These are phyloP conservation scores for Scleroderma citrinum DNA, from an alignment of 768 basidiomycete genomes.

Conservation along the genomic window DNA sequence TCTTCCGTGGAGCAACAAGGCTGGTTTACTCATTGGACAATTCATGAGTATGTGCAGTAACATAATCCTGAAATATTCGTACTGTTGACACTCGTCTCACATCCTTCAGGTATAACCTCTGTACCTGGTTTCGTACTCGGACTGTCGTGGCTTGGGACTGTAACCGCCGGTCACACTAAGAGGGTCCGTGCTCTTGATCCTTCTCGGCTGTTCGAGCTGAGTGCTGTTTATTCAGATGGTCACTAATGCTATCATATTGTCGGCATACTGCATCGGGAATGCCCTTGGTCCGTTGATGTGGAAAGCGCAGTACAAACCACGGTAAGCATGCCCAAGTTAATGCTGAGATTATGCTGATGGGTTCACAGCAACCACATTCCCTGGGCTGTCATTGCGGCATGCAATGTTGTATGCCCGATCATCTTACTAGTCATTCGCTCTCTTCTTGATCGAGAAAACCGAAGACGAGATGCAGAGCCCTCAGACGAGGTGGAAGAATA, in stretches of 20 bases:
- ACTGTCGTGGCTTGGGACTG: conserved; percentile 57
- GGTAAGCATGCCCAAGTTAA: conserved; percentile 29
- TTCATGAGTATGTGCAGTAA: conserved; percentile 42
- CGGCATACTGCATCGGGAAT: conserved; percentile 64
- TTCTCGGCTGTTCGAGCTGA: neutral
- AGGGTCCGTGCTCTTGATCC: conserved; percentile 38
- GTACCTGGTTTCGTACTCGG: conserved; percentile 56
- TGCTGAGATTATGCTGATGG: neutral
- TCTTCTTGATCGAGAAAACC: conserved; percentile 56
- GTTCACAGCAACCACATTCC: conserved; percentile 58
- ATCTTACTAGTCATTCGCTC: conserved; percentile 45
- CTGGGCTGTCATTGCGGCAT: conserved; percentile 70
- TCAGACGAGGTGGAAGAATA: conserved; percentile 51
- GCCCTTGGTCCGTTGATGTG: conserved; percentile 75
- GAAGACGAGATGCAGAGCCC: conserved; percentile 52
- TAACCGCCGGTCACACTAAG: conserved; percentile 72
- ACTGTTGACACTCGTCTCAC: neutral
- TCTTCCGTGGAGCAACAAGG: conserved; percentile 58
- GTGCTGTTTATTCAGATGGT: conserved; percentile 13
- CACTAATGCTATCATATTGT: conserved; percentile 66
- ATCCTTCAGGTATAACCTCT: conserved; percentile 35
- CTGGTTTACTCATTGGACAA: conserved; percentile 53
- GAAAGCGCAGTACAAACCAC: conserved; percentile 59
- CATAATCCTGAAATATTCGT: conserved; percentile 8
- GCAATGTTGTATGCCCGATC: conserved; percentile 49